phyloP scores from a whole-genome alignment of 1,284 basidiomycete genomes.

The Ganoderma multipileum region DNA sequence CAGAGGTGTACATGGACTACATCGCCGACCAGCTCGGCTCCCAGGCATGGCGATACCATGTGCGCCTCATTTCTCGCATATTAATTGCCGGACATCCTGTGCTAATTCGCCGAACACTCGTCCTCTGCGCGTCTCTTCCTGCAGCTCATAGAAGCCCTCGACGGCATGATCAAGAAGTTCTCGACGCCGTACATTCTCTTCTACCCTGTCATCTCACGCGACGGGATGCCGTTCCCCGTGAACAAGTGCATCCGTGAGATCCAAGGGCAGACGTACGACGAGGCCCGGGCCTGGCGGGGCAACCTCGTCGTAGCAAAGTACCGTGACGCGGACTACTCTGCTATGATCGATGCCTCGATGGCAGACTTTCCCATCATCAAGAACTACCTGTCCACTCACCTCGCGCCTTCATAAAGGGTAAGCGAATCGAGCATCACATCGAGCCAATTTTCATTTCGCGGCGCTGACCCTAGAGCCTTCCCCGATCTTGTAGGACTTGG shows the following conservation, averaged over 20 bases:
- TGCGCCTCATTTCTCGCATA: conserved; percentile 42
- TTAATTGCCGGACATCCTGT: conserved; percentile 25
- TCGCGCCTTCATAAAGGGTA: conserved; percentile 45
- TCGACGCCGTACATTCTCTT: conserved; percentile 80
- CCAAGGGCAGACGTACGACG: conserved; percentile 65
- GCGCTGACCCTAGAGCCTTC: neutral
- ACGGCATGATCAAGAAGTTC: conserved; percentile 80
- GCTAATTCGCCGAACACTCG: conserved; percentile 29
- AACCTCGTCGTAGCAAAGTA: conserved; percentile 82
- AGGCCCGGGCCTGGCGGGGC: conserved; percentile 75
- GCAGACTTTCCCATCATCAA: conserved; percentile 81
- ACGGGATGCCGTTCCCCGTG: conserved; percentile 79
- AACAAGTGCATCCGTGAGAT: conserved; percentile 78
- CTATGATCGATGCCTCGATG: conserved; percentile 76
- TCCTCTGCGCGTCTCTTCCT: neutral
- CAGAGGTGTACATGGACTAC: conserved; percentile 84
- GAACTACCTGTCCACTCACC: conserved; percentile 75
- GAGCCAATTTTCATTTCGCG: conserved; percentile 8
- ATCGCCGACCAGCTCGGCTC: conserved; percentile 74
- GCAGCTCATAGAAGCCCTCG: conserved; percentile 75
- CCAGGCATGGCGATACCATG: conserved; percentile 76
- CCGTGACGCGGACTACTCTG: conserved; percentile 68
- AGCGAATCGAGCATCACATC: conserved; percentile 2
- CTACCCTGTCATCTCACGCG: conserved; percentile 74
- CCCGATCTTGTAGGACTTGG: neutral